phyloP scores from a whole-genome alignment of 2,329 filamentous ascomycete genomes.

The Zymoseptoria brevis region DNA sequence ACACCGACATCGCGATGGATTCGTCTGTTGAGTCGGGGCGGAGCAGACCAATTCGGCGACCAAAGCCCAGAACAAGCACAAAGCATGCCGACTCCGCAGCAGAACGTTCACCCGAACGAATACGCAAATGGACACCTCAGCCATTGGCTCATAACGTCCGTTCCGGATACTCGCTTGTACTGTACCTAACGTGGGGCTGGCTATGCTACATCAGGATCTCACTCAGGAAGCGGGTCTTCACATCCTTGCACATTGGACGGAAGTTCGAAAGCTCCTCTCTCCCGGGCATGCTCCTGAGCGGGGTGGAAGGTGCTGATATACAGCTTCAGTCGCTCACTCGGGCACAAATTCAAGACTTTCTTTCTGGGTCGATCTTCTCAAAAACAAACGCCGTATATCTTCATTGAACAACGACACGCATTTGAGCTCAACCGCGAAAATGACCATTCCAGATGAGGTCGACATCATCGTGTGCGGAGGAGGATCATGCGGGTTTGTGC shows the following conservation, averaged over 20 bases:
- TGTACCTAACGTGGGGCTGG: neutral
- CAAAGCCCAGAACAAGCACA: neutral
- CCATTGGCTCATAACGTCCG: slow-evolving; percentile 1
- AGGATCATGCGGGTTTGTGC: slow-evolving; percentile 55
- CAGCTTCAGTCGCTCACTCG: slow-evolving; percentile 6
- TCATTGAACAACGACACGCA: neutral
- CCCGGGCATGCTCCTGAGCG: slow-evolving; percentile 18
- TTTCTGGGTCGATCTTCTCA: slow-evolving; percentile 5
- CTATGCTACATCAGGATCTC: slow-evolving; percentile 2
- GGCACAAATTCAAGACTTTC: slow-evolving; percentile 7
- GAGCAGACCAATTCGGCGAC: neutral
- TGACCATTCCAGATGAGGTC: slow-evolving; percentile 66
- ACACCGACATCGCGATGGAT: neutral
- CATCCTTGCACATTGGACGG: slow-evolving; percentile 12
- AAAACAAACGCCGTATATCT: neutral
- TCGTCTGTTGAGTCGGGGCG: neutral
- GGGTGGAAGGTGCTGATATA: slow-evolving; percentile 20
- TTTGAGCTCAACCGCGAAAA: slow-evolving; percentile 26
- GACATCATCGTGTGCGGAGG: slow-evolving; percentile 75
- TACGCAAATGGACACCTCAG: neutral
- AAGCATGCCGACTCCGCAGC: neutral
- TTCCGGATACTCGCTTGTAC: neutral
- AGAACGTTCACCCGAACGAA: neutral
- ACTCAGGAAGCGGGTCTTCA: slow-evolving; percentile 11
- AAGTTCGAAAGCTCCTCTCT: slow-evolving; percentile 12